These are phyloP conservation scores for Zygoascus meyerae DNA, from an alignment of 1,139 yeast genomes.

Conservation along the genomic window DNA sequence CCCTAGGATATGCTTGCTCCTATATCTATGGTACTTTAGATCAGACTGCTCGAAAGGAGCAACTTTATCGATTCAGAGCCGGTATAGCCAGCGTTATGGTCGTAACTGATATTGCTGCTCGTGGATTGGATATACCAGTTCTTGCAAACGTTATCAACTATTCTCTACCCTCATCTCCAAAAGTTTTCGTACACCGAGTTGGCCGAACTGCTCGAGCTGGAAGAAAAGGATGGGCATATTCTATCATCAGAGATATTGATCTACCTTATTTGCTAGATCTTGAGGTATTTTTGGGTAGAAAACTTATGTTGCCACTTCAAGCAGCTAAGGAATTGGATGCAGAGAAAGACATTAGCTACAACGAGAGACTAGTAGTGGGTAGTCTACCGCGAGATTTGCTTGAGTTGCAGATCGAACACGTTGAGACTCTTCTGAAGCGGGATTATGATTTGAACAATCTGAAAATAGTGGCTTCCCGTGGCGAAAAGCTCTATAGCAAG, in stretches of 20 bases:
- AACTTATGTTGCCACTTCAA: slow-evolving; percentile 47
- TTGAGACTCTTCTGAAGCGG: slow-evolving; percentile 52
- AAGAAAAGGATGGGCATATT: slow-evolving; percentile 95
- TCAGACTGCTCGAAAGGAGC: slow-evolving; percentile 90
- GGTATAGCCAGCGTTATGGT: slow-evolving; percentile 81
- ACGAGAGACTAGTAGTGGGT: slow-evolving; percentile 77
- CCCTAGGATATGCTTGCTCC: slow-evolving; percentile 80
- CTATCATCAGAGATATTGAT: slow-evolving; percentile 79
- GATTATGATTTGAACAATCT: slow-evolving; percentile 66
- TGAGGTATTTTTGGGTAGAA: slow-evolving; percentile 84
- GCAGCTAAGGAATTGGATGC: slow-evolving; percentile 23
- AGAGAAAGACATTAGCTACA: slow-evolving; percentile 58
- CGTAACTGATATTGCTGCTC: slow-evolving; percentile 98
- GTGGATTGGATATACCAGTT: slow-evolving; percentile 98
- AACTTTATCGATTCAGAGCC: slow-evolving; percentile 73
- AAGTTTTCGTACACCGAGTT: slow-evolving; percentile 92
- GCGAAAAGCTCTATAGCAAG: slow-evolving; percentile 79
- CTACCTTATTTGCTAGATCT: slow-evolving; percentile 85
- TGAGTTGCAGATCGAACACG: slow-evolving; percentile 70
- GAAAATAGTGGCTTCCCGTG: slow-evolving; percentile 71
- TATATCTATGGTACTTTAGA: slow-evolving; percentile 92
- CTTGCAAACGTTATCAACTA: slow-evolving; percentile 90
- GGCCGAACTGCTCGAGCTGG: slow-evolving; percentile 99
- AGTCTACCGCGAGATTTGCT: slow-evolving; percentile 66
- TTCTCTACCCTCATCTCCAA: slow-evolving; percentile 86